A percentile compares a stretch with the other conserved stretches of the same genome.
Conservation (phyloP, 805 yeast species). For the Kluyveromyces wickerhamii region DNA sequence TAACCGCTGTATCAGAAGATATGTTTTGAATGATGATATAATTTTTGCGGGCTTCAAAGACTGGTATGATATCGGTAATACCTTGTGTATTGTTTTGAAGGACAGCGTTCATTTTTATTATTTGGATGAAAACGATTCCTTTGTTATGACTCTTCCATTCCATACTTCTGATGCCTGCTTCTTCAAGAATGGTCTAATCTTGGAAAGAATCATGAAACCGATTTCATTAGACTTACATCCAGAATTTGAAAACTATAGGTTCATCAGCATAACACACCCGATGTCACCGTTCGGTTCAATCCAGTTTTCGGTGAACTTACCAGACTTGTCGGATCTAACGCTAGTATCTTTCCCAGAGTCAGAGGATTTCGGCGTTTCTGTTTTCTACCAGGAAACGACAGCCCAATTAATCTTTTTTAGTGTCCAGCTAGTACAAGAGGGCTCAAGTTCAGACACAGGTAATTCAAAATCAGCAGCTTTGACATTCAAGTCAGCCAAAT, state of each 20-base stretch:
- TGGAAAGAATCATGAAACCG: conserved; percentile 39
- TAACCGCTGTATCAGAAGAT: conserved; percentile 17
- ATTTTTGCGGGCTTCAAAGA: conserved; percentile 54
- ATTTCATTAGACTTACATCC: conserved; percentile 9
- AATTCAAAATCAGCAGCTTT: not conserved
- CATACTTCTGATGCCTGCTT: conserved; percentile 51
- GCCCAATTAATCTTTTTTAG: conserved; percentile 6
- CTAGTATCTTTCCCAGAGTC: conserved; percentile 21
- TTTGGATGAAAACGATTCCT: conserved; percentile 46
- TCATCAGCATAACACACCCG: conserved; percentile 68
- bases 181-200: conserved; percentile 58
- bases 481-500: not conserved
- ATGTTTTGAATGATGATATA: conserved; percentile 43
- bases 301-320: conserved; percentile 41
- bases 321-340: conserved; percentile 10
- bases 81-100: conserved; percentile 52
- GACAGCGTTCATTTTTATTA: conserved; percentile 57
- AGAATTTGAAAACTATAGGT: conserved; percentile 27
- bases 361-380: conserved; percentile 14
- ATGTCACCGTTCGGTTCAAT: conserved; percentile 64
- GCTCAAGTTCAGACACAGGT: not conserved
- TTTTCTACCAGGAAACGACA: conserved; percentile 16
- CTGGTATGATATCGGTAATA: conserved; percentile 32
- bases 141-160: conserved; percentile 64
- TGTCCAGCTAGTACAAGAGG: conserved; percentile 2